These are phyloP conservation scores for Debaryomycetaceae sp. DNA, from an alignment of 1,139 yeast genomes.

Conservation along the genomic window DNA sequence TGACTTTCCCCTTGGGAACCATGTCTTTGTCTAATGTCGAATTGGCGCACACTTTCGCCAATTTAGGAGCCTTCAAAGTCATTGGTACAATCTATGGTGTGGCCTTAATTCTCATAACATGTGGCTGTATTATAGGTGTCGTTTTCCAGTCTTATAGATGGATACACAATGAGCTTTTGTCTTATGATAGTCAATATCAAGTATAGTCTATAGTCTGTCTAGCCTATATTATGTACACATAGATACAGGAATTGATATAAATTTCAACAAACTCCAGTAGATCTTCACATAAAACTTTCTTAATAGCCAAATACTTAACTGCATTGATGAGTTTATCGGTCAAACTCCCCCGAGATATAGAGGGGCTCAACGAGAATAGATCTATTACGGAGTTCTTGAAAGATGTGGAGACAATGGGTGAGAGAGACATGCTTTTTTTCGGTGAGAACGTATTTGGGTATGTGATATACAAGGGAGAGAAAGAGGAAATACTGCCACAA, in stretches of 20 bases:
- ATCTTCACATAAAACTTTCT: neutral
- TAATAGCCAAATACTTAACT: too few relatives aligned
- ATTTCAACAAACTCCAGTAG: neutral
- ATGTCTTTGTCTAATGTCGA: conserved; percentile 61
- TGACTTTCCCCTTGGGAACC: conserved; percentile 90
- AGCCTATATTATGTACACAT: neutral
- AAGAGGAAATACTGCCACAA: neutral
- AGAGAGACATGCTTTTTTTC: conserved; percentile 23
- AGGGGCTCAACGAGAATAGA: conserved; percentile 2
- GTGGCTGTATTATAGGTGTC: conserved; percentile 29
- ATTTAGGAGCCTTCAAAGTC: conserved; percentile 53
- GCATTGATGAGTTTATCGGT: conserved; percentile 9
- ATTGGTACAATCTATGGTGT: conserved; percentile 61
- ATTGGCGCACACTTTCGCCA: conserved; percentile 42
- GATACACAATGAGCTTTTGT: neutral
- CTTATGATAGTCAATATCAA: neutral
- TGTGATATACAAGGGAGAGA: conserved; percentile 18
- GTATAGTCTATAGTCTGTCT: neutral
- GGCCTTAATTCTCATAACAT: conserved; percentile 28
- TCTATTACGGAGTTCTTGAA: conserved; percentile 5
- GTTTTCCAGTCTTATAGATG: conserved; percentile 3
- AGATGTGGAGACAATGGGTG: conserved; percentile 1
- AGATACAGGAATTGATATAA: neutral
- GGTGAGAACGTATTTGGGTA: conserved; percentile 40
- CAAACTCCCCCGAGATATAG: conserved; percentile 6